phyloP scores from a whole-genome alignment of 139 green algal genomes.

The Asterochloris erici region DNA sequence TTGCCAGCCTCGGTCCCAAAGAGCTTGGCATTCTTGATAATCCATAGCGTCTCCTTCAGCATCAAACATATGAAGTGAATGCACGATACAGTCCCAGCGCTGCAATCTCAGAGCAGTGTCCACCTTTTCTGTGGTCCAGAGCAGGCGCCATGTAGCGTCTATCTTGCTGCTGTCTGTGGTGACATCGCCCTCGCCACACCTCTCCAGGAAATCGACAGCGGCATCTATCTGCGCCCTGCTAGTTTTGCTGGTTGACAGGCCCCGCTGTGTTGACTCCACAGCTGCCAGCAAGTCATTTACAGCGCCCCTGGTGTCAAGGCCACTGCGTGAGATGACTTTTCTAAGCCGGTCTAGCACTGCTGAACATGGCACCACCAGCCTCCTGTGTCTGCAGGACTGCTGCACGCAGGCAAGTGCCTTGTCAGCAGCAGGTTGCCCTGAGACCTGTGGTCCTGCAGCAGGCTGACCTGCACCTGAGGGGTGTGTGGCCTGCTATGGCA shows the following conservation, averaged over 20 bases:
- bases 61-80: background rate
- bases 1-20: conserved; percentile 77
- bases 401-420: background rate
- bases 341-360: too few species aligned
- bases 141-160: conserved; percentile 68
- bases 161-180: conserved; percentile 28
- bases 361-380: background rate
- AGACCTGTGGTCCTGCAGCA: too few species aligned
- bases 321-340: too few species aligned
- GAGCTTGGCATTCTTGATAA: conserved; percentile 69
- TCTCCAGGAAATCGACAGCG: conserved; percentile 30
- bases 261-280: conserved; percentile 31
- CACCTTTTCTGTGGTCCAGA: conserved; percentile 80
- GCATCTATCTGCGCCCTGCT: conserved; percentile 25
- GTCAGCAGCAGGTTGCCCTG: background rate
- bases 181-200: conserved; percentile 12
- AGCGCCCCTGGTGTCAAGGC: background rate
- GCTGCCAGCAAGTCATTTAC: conserved; percentile 22
- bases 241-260: conserved; percentile 23
- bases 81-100: background rate
- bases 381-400: background rate
- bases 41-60: conserved; percentile 77
- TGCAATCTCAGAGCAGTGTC: background rate
- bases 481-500: too few species aligned
- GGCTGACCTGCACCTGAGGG: too few species aligned